These are phyloP conservation scores for Turritis glabra DNA, from an alignment of 345 rosid genomes.

Conservation along the genomic window DNA sequence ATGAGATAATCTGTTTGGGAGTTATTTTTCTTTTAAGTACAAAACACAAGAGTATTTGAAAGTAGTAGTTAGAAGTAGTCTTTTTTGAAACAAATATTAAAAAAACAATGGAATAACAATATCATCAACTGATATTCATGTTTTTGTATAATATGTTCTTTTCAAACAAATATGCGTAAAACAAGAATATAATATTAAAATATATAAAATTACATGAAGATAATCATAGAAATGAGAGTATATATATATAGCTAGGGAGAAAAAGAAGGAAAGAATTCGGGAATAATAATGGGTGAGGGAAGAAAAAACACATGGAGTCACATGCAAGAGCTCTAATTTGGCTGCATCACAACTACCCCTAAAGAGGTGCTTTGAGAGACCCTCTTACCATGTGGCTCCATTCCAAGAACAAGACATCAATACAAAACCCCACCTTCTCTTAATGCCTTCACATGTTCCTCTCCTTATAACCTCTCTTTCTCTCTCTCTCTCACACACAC, in stretches of 20 bases:
- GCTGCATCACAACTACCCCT: slow-evolving; percentile 45
- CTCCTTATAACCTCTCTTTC: slow-evolving; percentile 19
- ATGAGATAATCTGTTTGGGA: neutral
- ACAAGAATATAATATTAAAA: neutral
- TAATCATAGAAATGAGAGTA: neutral
- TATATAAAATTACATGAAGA: neutral
- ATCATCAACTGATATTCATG: neutral
- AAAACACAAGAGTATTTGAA: neutral
- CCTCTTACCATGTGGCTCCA: slow-evolving; percentile 42
- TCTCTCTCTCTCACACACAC: neutral
- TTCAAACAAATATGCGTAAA: neutral
- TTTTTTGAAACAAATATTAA: neutral
- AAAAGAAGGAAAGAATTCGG: slow-evolving; percentile 6
- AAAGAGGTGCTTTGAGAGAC: slow-evolving; percentile 37
- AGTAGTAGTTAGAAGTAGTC: neutral
- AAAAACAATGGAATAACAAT: neutral
- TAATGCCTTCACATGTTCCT: slow-evolving; percentile 42
- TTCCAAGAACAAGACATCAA: slow-evolving; percentile 43
- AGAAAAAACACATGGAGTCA: slow-evolving; percentile 46
- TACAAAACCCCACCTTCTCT: slow-evolving; percentile 43
- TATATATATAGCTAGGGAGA: neutral
- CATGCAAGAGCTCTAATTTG: slow-evolving; percentile 43
- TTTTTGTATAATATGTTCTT: neutral
- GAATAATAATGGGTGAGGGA: slow-evolving; percentile 31
- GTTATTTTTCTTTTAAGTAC: neutral